Conservation (phyloP, 129 eudicot species). For the sunflower (Helianthus annuus) region HanXRQr2.0-SUNRISE NC_035443.2:178854501-178855000, state of each 20-base stretch:
- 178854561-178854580: constrained; percentile 96
- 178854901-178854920: constrained; percentile 69
- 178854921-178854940: constrained; percentile 70
- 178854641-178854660: constrained; percentile 87
- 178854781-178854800: constrained; percentile 47
- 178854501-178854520: constrained; percentile 89
- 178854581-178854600: constrained; percentile 76
- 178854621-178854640: constrained; percentile 77
- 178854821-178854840: constrained; percentile 98
- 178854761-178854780: constrained; percentile 86
- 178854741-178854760: constrained; percentile 93
- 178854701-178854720: constrained; percentile 91
- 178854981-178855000: constrained; percentile 81
- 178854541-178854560: constrained; percentile 86
- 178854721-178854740: constrained; percentile 91
- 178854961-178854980: constrained; percentile 83
- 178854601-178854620: constrained; percentile 96
- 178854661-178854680: constrained; percentile 98
- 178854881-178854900: constrained; percentile 57
- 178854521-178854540: constrained; percentile 88
- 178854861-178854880: constrained; percentile 61
- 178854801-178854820: constrained; percentile 46
- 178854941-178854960: constrained; percentile 93
- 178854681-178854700: constrained; percentile 86
- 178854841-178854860: constrained; percentile 73